phyloP scores from a whole-genome alignment of 2,329 filamentous ascomycete genomes.

The Exophiala lecanii-corni region DNA sequence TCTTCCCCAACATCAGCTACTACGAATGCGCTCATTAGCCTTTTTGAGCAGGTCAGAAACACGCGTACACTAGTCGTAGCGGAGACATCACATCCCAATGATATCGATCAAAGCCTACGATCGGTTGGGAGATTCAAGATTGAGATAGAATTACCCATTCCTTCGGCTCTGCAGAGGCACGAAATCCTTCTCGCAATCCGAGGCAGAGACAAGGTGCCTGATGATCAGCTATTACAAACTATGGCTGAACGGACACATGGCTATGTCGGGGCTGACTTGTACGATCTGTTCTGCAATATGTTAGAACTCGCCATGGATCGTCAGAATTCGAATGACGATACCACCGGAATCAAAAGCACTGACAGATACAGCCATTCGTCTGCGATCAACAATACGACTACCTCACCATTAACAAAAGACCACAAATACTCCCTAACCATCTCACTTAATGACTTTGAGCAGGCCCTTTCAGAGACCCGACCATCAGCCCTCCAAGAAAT shows the following conservation, averaged over 20 bases:
- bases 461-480: conserved; percentile 63
- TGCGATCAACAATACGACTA: background rate
- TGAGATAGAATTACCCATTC: conserved; percentile 71
- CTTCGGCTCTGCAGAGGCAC: conserved; percentile 64
- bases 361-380: no score
- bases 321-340: background rate
- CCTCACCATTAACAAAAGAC: background rate
- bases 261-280: conserved; percentile 74
- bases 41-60: conserved; percentile 35
- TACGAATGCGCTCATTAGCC: conserved; percentile 42
- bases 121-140: conserved; percentile 59
- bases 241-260: conserved; percentile 77
- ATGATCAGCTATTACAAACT: conserved; percentile 51
- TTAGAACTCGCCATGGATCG: conserved; percentile 17
- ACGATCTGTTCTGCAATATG: conserved; percentile 57
- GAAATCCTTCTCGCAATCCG: conserved; percentile 66
- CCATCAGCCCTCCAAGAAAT: conserved; percentile 87
- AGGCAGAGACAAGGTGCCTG: conserved; percentile 44
- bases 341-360: no score
- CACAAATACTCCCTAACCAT: conserved; percentile 12
- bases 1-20: conserved; percentile 33
- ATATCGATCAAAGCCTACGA: conserved; percentile 66
- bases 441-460: conserved; percentile 53
- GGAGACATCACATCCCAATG: conserved; percentile 66
- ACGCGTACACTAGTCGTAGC: conserved; percentile 67